Evolutionary conservation across 2,329 filamentous ascomycete species (phyloP).

Genomic region (Chaetomium sp.): DNA sequence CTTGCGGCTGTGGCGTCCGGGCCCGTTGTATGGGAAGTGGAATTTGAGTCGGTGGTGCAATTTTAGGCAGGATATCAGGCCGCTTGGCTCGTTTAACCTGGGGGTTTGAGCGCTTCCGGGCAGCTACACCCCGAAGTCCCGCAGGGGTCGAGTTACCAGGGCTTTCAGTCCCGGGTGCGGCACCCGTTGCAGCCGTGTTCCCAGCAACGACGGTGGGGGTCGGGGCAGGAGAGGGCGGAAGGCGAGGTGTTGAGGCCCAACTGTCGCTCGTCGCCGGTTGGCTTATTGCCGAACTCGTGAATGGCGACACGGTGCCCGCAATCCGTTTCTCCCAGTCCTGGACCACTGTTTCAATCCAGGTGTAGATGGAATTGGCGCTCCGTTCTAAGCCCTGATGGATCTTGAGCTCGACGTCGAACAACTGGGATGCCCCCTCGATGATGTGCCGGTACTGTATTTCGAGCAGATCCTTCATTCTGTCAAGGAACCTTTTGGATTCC

Average conservation of each 20-base stretch:
- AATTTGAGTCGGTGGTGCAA: slow-evolving; percentile 17
- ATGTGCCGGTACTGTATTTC: slow-evolving; percentile 22
- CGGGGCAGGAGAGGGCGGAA: slow-evolving; percentile 21
- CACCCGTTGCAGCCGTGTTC: not conserved
- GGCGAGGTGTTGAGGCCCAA: slow-evolving; percentile 18
- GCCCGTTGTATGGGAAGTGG: slow-evolving; percentile 19
- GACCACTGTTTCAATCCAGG: slow-evolving; percentile 23
- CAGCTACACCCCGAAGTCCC: slow-evolving; percentile 2
- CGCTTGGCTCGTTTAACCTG: slow-evolving; percentile 19
- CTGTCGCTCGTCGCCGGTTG: slow-evolving; percentile 11
- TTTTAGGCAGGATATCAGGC: slow-evolving; percentile 15
- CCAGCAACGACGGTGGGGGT: slow-evolving; percentile 18
- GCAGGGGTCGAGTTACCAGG: slow-evolving; percentile 8
- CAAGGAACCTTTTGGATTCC: slow-evolving; percentile 21
- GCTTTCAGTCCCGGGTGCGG: slow-evolving; percentile 11
- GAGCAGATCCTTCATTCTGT: slow-evolving; percentile 18
- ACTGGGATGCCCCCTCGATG: slow-evolving; percentile 15
- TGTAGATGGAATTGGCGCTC: slow-evolving; percentile 21
- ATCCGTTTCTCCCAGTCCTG: slow-evolving; percentile 22
- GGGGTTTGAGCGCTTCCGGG: slow-evolving; percentile 14
- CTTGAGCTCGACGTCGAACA: slow-evolving; percentile 18
- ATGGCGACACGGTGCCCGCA: slow-evolving; percentile 16
- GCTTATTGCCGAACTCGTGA: slow-evolving; percentile 9
- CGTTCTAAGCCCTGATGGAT: slow-evolving; percentile 22
- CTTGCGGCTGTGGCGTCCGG: slow-evolving; percentile 15